Evolutionary conservation across 306 rosid genomes (phyloP), one percentile per base, ranked within the genome.

Genomic region (Cyamopsis tetragonoloba): DNA sequence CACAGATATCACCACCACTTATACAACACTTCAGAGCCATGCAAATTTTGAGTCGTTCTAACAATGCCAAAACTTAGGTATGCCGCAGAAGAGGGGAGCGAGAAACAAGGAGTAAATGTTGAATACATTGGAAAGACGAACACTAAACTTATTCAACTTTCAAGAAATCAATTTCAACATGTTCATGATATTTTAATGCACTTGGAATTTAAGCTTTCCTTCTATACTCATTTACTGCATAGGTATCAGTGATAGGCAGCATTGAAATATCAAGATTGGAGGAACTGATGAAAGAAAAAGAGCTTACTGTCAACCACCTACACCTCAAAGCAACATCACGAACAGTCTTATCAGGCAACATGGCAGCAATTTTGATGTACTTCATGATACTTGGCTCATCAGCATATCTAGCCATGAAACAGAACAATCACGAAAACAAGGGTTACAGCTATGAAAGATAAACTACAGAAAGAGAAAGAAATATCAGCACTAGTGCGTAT

Each of bases 311-410:
- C 97, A 93, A 85, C 99, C 99, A 93, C 87, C 96, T 81, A 88
- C 95, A 90, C 91, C 99, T 85, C 89, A 93, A 79, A 73, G 99
- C 99, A 80, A 93, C 99, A 80, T 93, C 97, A 34, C 99, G 96
- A 32, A 93, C 99, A 68, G 99, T 93, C 82, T 93, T 93, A 73
- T 93, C 97, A 24, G 81, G 92, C 82, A 93, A 86, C 20, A 74
- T 72, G 34, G 96, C 95, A 2, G 99, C 99, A 62, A 93, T 93
- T 84, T 93, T 93, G 80, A 93, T 88, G 65, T 93, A 93, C 88
- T 74, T 84, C 97, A 93, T 83, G 60, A 93, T 88, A 81, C 86
- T 93, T 50, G 92, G 99, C 65, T 93, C 99, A 62, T 85, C 91
- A 70, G 84, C 84, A 82, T 72, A 93, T 66, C 99, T 93, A 61